These are phyloP conservation scores for Alnus glutinosa DNA, from an alignment of 306 rosid species.

Conservation along the genomic window DNA sequence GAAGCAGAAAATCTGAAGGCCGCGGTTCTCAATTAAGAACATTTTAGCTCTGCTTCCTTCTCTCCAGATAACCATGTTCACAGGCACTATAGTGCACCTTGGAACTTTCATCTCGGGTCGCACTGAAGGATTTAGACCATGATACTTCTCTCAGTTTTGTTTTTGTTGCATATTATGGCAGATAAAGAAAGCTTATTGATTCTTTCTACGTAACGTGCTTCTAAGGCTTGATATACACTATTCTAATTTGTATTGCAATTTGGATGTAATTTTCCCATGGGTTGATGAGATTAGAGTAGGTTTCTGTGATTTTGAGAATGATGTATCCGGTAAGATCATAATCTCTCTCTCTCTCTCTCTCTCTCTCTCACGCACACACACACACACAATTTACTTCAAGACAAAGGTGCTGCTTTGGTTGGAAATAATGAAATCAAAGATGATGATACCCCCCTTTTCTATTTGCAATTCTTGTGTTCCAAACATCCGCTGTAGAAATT, in stretches of 20 bases:
- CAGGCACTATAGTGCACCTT: background rate
- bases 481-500: background rate
- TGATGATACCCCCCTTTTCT: background rate
- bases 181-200: background rate
- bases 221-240: background rate
- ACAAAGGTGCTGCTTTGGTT: background rate
- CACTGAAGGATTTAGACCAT: background rate
- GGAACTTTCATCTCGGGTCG: background rate
- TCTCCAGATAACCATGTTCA: background rate
- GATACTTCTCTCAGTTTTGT: background rate
- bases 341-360: background rate
- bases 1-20: constrained; percentile 52
- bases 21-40: background rate
- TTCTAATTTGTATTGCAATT: background rate
- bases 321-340: too few relatives aligned
- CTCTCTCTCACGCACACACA: background rate
- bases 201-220: background rate
- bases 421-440: background rate
- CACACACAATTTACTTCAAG: background rate
- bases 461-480: background rate
- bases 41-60: background rate
- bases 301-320: background rate
- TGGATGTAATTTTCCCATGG: background rate
- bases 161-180: background rate
- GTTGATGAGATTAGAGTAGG: background rate